Evolutionary conservation across 1,284 basidiomycete species (phyloP).

Genomic region (Trametes sp.): DNA sequence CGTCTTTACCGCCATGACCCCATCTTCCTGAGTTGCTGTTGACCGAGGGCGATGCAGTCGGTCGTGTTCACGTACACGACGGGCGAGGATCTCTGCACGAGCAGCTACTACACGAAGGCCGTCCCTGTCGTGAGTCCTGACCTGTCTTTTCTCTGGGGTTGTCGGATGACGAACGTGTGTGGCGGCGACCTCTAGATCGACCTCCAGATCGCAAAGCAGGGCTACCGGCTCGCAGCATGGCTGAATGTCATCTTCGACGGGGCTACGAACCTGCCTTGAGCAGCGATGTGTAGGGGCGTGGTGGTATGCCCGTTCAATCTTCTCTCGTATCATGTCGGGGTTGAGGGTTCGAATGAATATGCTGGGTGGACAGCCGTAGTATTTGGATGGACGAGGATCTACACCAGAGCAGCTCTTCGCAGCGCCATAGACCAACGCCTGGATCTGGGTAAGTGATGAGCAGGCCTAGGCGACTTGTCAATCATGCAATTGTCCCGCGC

Average conservation of each 20-base stretch:
- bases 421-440: too few species aligned
- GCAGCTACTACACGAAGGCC: constrained; percentile 54
- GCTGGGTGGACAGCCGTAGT: too few species aligned
- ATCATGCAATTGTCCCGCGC: too few species aligned
- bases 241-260: constrained; percentile 58
- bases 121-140: constrained; percentile 52
- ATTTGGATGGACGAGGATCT: too few species aligned
- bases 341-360: too few species aligned
- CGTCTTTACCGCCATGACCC: constrained; percentile 29
- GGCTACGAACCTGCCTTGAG: constrained; percentile 30
- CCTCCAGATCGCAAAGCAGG: constrained; percentile 61
- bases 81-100: constrained; percentile 56
- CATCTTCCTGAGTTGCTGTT: neutral
- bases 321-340: too few species aligned
- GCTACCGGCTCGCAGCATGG: constrained; percentile 62
- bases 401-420: too few species aligned
- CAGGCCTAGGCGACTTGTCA: too few species aligned
- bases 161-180: neutral
- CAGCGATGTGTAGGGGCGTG: too few species aligned
- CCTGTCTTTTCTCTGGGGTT: too few species aligned
- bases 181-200: constrained; percentile 49
- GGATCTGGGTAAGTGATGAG: too few species aligned
- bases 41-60: constrained; percentile 42
- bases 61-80: constrained; percentile 54
- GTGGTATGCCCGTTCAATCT: too few species aligned